Conservation (phyloP, 1,284 basidiomycete genomes). For the Omphalotus olearius region DNA sequence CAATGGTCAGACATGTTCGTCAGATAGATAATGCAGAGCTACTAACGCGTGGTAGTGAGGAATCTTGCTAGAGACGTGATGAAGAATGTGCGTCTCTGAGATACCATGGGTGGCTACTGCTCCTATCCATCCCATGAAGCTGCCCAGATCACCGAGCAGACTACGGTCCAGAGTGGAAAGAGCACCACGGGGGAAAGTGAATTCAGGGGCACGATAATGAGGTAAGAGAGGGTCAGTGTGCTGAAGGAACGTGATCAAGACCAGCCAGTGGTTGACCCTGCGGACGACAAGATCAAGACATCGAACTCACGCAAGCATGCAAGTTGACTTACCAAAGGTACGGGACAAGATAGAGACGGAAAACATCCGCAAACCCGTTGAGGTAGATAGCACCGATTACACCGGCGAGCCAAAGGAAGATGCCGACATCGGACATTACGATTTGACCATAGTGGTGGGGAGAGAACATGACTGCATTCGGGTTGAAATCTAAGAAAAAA, state of each 20-base stretch:
- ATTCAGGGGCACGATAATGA: conserved; percentile 89
- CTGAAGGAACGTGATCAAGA: conserved; percentile 92
- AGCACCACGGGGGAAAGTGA: conserved; percentile 95
- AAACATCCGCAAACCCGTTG: conserved; percentile 73
- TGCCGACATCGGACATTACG: conserved; percentile 82
- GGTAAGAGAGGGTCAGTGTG: conserved; percentile 95
- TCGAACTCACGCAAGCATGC: not conserved
- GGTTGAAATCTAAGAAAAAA: conserved; percentile 68
- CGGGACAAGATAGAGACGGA: conserved; percentile 81
- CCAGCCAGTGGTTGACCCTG: conserved; percentile 86
- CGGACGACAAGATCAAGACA: conserved; percentile 1
- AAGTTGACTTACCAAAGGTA: conserved; percentile 72
- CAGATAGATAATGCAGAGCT: not conserved
- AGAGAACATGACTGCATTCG: conserved; percentile 79
- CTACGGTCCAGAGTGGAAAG: conserved; percentile 91
- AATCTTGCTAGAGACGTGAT: conserved; percentile 91
- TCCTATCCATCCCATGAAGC: conserved; percentile 73
- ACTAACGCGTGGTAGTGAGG: conserved; percentile 84
- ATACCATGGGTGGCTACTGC: conserved; percentile 82
- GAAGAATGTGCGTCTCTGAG: conserved; percentile 89
- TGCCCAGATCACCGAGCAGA: conserved; percentile 79
- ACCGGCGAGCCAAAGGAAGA: conserved; percentile 68
- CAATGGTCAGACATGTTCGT: conserved; percentile 4
- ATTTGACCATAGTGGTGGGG: conserved; percentile 81
- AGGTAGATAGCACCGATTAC: conserved; percentile 58